Evolutionary conservation across 768 basidiomycete species (phyloP).

Genomic region (Imleria badia): DNA sequence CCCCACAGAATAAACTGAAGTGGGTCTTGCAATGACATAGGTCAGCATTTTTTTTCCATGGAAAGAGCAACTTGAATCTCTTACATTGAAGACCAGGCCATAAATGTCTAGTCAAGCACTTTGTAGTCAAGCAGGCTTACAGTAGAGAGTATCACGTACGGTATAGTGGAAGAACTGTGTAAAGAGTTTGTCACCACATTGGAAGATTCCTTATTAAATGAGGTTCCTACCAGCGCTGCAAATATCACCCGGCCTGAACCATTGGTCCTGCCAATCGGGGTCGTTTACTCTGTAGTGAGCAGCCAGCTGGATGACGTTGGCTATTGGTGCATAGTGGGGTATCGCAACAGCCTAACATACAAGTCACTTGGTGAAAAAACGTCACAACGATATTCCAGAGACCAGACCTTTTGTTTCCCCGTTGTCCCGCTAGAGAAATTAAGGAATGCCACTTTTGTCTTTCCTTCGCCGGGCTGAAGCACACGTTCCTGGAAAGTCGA

Average conservation of each 20-base stretch:
- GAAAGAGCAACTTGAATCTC: constrained; percentile 5
- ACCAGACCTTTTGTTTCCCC: constrained; percentile 64
- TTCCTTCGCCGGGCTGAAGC: constrained; percentile 58
- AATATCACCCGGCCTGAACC: constrained; percentile 61
- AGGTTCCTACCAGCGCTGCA: constrained; percentile 51
- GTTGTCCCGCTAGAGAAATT: constrained; percentile 79
- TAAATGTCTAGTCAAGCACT: constrained; percentile 53
- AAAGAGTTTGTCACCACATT: neutral
- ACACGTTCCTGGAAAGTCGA: constrained; percentile 48
- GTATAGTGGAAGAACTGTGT: constrained; percentile 58
- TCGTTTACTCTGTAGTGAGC: constrained; percentile 51
- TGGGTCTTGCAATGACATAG: constrained; percentile 49
- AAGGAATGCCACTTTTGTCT: constrained; percentile 67
- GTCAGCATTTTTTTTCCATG: neutral
- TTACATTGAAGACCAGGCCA: constrained; percentile 59
- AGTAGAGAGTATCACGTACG: constrained; percentile 39
- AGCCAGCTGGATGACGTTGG: constrained; percentile 62
- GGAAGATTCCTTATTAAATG: neutral
- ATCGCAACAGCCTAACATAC: constrained; percentile 54
- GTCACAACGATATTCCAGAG: neutral
- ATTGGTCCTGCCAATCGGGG: constrained; percentile 43
- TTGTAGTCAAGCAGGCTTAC: neutral
- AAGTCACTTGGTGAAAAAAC: neutral
- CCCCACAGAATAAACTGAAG: constrained; percentile 52
- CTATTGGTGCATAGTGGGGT: constrained; percentile 56